Conservation (phyloP, 805 yeast genomes). For the Yamadazyma olivae region DNA sequence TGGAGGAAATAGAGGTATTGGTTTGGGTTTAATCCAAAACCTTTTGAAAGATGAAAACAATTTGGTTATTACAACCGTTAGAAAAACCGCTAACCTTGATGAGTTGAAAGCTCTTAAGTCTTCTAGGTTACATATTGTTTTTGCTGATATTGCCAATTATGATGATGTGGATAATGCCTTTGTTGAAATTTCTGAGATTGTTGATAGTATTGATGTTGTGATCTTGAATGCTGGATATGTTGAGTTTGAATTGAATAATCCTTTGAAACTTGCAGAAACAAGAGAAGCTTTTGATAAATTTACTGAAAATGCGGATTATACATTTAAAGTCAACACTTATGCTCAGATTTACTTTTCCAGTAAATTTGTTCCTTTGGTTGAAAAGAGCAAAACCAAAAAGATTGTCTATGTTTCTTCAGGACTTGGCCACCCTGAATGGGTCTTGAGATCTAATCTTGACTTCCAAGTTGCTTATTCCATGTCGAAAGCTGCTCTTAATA, state of each 20-base stretch:
- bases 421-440: not conserved
- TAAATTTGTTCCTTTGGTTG: slow-evolving; percentile 6
- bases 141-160: slow-evolving; percentile 1
- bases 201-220: slow-evolving; percentile 1
- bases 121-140: slow-evolving; percentile 1
- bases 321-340: slow-evolving; percentile 1
- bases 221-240: slow-evolving; percentile 3
- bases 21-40: slow-evolving; percentile 26
- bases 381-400: slow-evolving; percentile 2
- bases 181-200: not conserved
- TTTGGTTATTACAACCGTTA: slow-evolving; percentile 38
- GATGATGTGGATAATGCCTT: slow-evolving; percentile 1
- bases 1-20: slow-evolving; percentile 46
- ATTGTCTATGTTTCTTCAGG: slow-evolving; percentile 2
- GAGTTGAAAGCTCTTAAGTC: slow-evolving; percentile 2
- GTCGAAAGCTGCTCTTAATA: slow-evolving; percentile 6
- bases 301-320: no score
- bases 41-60: slow-evolving; percentile 20
- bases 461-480: slow-evolving; percentile 1
- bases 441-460: not conserved
- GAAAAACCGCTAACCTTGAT: slow-evolving; percentile 15
- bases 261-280: not conserved
- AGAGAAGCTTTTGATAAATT: not conserved
- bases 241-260: not conserved
- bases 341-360: slow-evolving; percentile 4